Base-by-base conservation (phyloP, 495 filamentous ascomycete species). In the Neurospora sp. region DNA sequence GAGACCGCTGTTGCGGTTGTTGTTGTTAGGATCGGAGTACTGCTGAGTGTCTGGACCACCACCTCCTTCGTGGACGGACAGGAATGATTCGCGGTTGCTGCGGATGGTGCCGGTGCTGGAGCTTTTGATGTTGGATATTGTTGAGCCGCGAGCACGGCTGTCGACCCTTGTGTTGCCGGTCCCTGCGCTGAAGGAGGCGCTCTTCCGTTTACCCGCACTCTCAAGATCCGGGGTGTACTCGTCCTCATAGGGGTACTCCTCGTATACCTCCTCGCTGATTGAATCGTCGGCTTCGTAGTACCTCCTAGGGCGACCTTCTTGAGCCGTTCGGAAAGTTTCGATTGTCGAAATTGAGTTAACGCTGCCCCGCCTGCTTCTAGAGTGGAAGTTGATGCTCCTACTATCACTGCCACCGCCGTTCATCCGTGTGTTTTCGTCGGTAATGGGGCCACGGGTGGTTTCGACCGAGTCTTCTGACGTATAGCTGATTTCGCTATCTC, bases 291-390 rank as follows among this genome's bases (percentile, higher is more conserved):
- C 78, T 10, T 73, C 66, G 39, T 71, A 75, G 66, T 80, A 82
- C 54, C 74, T 79, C 31, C 79, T 83, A 8, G 76, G 80, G 7
- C 82, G 78, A 1, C 88, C 91, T 82, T 97, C 94, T 0, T 85
- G 89, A 39, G 94, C 94, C 0, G 94, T 97, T 16, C 91, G 92
- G 83, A 96, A 97, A 0, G 93, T 92, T 6, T 91, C 92, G 20
- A 92, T 82, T 0, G 93, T 95, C 7, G 93, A 94, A 3, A 90
- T 82, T 0, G 93, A 95, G 39, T 88, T 88, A 37, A 79, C 82
- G 78, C 93, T 96, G 71, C 87, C 84, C 54, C 88, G 84, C 71
- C 91, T 75, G 46, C 69, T 74, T 14, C 41, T 46, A 14, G 39
- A 44, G 1, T 35, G 35, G 11, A 72, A 66, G 31, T 40, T 46